Percentiles rank a stretch among this genome's conserved stretches.
Evolutionary conservation across 148 eudicot species (phyloP).

Genomic region (Drosera capensis): DNA sequence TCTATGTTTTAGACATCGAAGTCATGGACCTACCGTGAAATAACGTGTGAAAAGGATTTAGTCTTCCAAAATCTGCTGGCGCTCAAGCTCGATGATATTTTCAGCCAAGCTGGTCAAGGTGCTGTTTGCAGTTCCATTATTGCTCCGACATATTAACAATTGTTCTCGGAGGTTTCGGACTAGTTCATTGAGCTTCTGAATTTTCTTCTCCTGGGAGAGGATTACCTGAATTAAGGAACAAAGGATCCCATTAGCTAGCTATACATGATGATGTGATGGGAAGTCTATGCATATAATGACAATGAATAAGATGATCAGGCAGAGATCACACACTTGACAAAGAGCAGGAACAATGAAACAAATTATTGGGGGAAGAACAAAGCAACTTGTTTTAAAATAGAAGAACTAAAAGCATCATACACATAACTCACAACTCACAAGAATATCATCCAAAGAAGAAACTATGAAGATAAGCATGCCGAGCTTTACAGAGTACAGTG

Average conservation of each 20-base stretch:
- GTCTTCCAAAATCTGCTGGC: conserved; percentile 55
- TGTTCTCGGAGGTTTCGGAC: conserved; percentile 56
- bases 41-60: conserved; percentile 4
- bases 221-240: conserved; percentile 40
- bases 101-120: conserved; percentile 34
- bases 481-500: too few relatives aligned
- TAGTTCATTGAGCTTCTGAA: conserved; percentile 67
- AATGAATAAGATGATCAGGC: too few relatives aligned
- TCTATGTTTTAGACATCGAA: not conserved
- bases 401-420: too few relatives aligned
- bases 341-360: too few relatives aligned
- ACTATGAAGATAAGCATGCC: too few relatives aligned
- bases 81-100: conserved; percentile 46
- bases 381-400: too few relatives aligned
- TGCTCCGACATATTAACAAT: conserved; percentile 42
- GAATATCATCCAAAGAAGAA: too few relatives aligned
- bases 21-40: not conserved
- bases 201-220: conserved; percentile 84
- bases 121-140: conserved; percentile 31
- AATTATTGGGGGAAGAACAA: too few relatives aligned
- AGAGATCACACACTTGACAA: too few relatives aligned
- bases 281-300: too few relatives aligned
- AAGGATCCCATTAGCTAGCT: not conserved
- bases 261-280: too few relatives aligned
- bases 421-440: too few relatives aligned